These are phyloP conservation scores for Fusarium buharicum DNA, from an alignment of 2,329 filamentous ascomycete genomes.

Conservation along the genomic window DNA sequence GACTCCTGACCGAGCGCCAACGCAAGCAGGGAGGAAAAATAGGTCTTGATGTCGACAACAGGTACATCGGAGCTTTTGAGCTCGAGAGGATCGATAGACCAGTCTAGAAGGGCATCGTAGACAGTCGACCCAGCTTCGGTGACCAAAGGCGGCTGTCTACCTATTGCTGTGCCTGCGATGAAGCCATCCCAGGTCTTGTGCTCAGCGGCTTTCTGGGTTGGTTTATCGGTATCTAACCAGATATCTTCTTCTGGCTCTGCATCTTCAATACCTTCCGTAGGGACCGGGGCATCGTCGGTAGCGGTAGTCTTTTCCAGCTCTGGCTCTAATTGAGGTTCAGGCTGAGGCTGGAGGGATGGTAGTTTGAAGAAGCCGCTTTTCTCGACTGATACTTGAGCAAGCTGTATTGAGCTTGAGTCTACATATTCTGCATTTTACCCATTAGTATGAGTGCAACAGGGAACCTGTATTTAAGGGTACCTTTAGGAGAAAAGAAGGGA, in stretches of 20 bases:
- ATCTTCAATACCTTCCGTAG: conserved; percentile 13
- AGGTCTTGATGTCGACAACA: conserved; percentile 60
- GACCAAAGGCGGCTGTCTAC: conserved; percentile 64
- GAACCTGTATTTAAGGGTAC: conserved; percentile 35
- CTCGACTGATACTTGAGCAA: conserved; percentile 37
- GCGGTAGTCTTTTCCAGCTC: conserved; percentile 17
- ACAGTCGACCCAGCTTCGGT: conserved; percentile 73
- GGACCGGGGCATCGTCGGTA: conserved; percentile 9
- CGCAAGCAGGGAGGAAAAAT: conserved; percentile 68
- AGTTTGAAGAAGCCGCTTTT: conserved; percentile 49
- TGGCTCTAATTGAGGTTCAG: conserved; percentile 19
- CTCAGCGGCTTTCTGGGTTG: conserved; percentile 48
- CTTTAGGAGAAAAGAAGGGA: conserved; percentile 57
- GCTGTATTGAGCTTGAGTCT: conserved; percentile 33
- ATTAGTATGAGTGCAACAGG: conserved; percentile 4
- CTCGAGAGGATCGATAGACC: conserved; percentile 53
- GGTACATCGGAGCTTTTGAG: conserved; percentile 53
- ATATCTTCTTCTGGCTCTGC: conserved; percentile 44
- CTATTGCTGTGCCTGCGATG: conserved; percentile 50
- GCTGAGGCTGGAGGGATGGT: conserved; percentile 27
- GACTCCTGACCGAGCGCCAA: conserved; percentile 78
- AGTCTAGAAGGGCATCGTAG: conserved; percentile 71
- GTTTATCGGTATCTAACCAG: conserved; percentile 59
- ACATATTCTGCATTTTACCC: background rate
- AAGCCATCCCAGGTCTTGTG: conserved; percentile 79